Percentiles rank a stretch among this genome's conserved stretches.
phyloP scores from a whole-genome alignment of 768 basidiomycete species.

The Mycena filopes region DNA sequence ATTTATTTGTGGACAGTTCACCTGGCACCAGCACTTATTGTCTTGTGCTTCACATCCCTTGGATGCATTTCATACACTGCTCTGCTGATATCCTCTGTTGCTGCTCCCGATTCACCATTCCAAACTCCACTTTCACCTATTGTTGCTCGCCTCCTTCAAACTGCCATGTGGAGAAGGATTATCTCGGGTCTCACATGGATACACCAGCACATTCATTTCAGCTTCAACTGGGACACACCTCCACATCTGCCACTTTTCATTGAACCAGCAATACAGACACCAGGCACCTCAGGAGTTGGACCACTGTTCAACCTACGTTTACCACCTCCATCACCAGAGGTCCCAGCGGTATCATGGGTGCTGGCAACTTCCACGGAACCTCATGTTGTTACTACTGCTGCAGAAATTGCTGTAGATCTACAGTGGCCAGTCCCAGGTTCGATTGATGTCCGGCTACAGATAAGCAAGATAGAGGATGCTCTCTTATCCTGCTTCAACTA shows the following conservation, averaged over 20 bases:
- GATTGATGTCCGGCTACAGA: neutral
- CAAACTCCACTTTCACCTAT: conserved; percentile 13
- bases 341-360: conserved; percentile 5
- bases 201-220: too few relatives aligned
- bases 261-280: too few relatives aligned
- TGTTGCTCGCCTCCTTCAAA: neutral
- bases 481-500: neutral
- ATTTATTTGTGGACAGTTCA: neutral
- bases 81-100: neutral
- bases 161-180: neutral
- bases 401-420: neutral
- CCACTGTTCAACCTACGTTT: too few relatives aligned
- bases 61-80: neutral
- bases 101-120: too few relatives aligned
- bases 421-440: conserved; percentile 9
- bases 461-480: neutral
- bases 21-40: too few relatives aligned
- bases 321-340: conserved; percentile 1
- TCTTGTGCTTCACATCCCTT: too few relatives aligned
- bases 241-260: too few relatives aligned
- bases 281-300: too few relatives aligned
- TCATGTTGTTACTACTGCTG: neutral
- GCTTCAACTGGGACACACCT: too few relatives aligned
- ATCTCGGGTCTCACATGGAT: too few relatives aligned
- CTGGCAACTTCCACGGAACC: conserved; percentile 16